These are phyloP conservation scores for Cordyceps cateniannulata DNA, from an alignment of 2,329 filamentous ascomycete genomes.

Conservation along the genomic window DNA sequence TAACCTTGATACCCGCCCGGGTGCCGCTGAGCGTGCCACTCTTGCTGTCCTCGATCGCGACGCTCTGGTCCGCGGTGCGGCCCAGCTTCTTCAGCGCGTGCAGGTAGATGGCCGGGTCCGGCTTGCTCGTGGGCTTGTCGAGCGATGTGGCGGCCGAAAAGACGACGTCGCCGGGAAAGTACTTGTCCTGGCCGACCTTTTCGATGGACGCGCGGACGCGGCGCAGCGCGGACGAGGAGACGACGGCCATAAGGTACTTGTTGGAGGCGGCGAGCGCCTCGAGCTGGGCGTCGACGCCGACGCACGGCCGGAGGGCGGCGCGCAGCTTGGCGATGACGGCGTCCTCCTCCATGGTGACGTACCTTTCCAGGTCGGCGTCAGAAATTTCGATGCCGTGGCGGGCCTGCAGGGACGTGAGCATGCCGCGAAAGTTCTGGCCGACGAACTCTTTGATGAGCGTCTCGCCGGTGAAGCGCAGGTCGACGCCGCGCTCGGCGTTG, in stretches of 20 bases:
- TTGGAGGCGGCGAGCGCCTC: conserved; percentile 52
- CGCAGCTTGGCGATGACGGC: conserved; percentile 76
- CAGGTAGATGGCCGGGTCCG: conserved; percentile 82
- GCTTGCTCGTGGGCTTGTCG: conserved; percentile 76
- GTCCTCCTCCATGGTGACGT: conserved; percentile 72
- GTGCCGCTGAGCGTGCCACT: conserved; percentile 69
- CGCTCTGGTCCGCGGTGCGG: conserved; percentile 62
- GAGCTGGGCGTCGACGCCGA: conserved; percentile 61
- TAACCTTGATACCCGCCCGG: conserved; percentile 70
- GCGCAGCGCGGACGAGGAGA: conserved; percentile 72
- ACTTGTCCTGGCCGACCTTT: conserved; percentile 73
- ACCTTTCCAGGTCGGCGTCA: conserved; percentile 62
- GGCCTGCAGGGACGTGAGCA: conserved; percentile 71
- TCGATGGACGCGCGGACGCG: conserved; percentile 72
- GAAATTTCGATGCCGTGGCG: conserved; percentile 68
- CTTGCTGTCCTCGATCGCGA: conserved; percentile 86
- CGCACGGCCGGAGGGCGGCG: conserved; percentile 60
- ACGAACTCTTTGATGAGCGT: conserved; percentile 81
- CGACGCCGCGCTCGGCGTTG: conserved; percentile 57
- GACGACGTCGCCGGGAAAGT: conserved; percentile 67
- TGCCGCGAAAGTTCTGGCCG: conserved; percentile 90
- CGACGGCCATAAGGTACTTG: conserved; percentile 71
- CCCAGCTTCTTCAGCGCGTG: conserved; percentile 68
- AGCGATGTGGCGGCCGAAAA: conserved; percentile 80
- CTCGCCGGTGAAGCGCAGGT: conserved; percentile 67